Conservation (phyloP, 345 rosid genomes). For the Eucalyptus shirleyi region DNA sequence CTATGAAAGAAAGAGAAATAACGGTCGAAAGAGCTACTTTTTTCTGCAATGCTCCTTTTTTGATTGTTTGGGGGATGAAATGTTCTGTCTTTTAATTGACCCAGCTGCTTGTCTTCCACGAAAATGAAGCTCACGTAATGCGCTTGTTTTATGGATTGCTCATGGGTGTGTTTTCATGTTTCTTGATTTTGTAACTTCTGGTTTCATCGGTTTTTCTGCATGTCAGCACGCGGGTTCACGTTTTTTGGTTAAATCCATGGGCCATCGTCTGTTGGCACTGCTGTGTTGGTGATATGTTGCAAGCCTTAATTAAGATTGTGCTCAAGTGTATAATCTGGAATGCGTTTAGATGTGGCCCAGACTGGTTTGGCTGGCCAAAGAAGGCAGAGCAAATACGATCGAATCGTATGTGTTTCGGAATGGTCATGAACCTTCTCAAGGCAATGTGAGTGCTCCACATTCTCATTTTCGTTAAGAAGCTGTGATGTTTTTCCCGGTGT, state of each 20-base stretch:
- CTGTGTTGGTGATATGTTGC: background rate
- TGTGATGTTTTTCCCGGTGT: background rate
- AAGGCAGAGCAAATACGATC: slow-evolving; percentile 63
- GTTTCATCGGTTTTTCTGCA: background rate
- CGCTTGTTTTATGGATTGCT: background rate
- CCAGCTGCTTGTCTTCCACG: background rate
- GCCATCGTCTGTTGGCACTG: background rate
- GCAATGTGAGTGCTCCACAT: slow-evolving; percentile 26
- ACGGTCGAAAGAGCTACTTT: background rate
- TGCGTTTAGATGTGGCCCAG: slow-evolving; percentile 80
- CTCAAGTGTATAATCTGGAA: background rate
- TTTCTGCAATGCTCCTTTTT: background rate
- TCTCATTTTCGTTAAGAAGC: background rate
- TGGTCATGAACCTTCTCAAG: slow-evolving; percentile 76
- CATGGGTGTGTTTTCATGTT: background rate
- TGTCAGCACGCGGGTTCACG: background rate
- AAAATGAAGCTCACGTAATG: background rate
- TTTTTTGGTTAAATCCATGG: background rate
- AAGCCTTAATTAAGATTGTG: background rate
- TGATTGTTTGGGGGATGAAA: background rate
- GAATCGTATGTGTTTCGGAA: slow-evolving; percentile 96
- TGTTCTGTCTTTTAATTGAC: background rate
- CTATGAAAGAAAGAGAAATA: background rate
- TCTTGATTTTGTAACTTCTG: background rate
- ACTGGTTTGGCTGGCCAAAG: slow-evolving; percentile 72